Conservation (phyloP, 495 filamentous ascomycete species). For the Aspergillus cavernicola region DNA sequence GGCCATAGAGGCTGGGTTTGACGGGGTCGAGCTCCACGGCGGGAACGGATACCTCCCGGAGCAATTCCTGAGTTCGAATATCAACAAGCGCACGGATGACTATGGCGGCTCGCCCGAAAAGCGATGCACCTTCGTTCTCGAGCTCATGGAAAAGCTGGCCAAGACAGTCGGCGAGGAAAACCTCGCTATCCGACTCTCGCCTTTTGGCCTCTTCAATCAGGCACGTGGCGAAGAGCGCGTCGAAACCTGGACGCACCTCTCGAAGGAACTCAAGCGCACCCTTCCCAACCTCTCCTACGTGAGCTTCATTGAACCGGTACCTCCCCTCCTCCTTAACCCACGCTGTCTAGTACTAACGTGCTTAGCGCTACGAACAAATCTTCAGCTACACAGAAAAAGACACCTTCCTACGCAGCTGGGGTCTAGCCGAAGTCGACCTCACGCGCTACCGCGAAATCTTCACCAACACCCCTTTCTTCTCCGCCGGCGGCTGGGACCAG, state of each 20-base stretch:
- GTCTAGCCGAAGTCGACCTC: conserved; percentile 35
- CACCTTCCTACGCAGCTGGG: conserved; percentile 41
- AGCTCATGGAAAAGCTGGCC: conserved; percentile 34
- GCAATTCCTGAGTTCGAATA: conserved; percentile 43
- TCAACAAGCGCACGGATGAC: conserved; percentile 46
- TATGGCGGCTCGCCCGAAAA: conserved; percentile 50
- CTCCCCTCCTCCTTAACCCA: not conserved
- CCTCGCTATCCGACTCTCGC: conserved; percentile 29
- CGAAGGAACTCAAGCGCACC: conserved; percentile 44
- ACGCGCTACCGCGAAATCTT: conserved; percentile 42
- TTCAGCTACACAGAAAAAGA: conserved; percentile 44
- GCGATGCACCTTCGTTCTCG: conserved; percentile 37
- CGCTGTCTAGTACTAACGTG: too few relatives aligned
- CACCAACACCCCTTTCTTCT: conserved; percentile 45
- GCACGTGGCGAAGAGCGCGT: conserved; percentile 42
- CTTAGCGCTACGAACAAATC: conserved; percentile 51
- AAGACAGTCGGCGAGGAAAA: conserved; percentile 27
- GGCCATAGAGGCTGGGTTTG: conserved; percentile 32
- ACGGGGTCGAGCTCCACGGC: conserved; percentile 49
- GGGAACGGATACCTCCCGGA: conserved; percentile 51
- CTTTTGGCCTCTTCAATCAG: conserved; percentile 50
- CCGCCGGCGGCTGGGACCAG: conserved; percentile 46
- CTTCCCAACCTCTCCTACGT: conserved; percentile 46
- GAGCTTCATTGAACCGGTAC: conserved; percentile 50
- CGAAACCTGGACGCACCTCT: conserved; percentile 51